Evolutionary conservation across 805 yeast genomes (phyloP).

Genomic region (Starmerella geochares): DNA sequence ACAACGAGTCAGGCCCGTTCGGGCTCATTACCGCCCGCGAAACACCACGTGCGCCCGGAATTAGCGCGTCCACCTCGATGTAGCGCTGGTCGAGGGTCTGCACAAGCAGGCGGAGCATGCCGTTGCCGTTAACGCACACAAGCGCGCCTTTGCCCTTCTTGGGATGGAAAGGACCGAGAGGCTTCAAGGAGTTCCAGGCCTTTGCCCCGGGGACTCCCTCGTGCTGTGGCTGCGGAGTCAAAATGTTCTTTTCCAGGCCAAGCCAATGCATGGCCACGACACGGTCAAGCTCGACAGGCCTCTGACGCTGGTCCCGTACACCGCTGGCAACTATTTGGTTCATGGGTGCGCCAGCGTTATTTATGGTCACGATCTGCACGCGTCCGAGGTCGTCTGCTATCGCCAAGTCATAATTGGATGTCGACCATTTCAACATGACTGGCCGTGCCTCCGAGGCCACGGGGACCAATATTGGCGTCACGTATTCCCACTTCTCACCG

Average conservation of each 20-base stretch:
- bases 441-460: conserved; percentile 23
- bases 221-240: conserved; percentile 16
- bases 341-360: conserved; percentile 21
- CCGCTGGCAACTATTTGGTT: conserved; percentile 20
- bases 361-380: conserved; percentile 40
- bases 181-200: conserved; percentile 39
- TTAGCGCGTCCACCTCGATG: conserved; percentile 23
- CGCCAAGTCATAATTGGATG: conserved; percentile 71
- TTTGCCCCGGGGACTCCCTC: conserved; percentile 20
- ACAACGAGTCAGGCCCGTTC: conserved; percentile 24
- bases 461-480: conserved; percentile 40
- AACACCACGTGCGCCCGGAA: conserved; percentile 25
- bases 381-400: conserved; percentile 65
- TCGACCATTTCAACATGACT: conserved; percentile 58
- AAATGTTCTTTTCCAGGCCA: conserved; percentile 54
- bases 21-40: conserved; percentile 27
- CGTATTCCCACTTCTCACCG: conserved; percentile 72
- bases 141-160: conserved; percentile 59
- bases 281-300: conserved; percentile 26
- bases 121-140: conserved; percentile 53
- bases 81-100: conserved; percentile 33
- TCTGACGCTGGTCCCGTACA: conserved; percentile 27
- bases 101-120: conserved; percentile 48
- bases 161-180: conserved; percentile 61
- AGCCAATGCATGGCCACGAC: conserved; percentile 60